Evolutionary conservation across 495 filamentous ascomycete genomes (phyloP), one percentile per base, ranked within the genome.

Genomic region (Penicillium daleae): DNA sequence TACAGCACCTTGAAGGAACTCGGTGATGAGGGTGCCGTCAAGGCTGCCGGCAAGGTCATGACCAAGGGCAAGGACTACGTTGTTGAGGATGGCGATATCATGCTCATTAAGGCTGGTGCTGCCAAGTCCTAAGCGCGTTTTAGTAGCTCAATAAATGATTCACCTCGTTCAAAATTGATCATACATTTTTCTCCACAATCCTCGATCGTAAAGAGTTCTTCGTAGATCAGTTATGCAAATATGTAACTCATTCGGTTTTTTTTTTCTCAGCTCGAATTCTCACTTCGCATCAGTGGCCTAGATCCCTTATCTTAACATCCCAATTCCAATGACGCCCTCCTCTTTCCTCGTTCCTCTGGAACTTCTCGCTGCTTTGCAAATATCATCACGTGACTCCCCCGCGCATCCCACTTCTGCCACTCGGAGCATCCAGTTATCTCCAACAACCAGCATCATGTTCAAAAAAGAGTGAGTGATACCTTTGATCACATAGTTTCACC

Each of bases 1-100:
- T 98, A 87, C 80, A 78, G 66, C 26, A 76, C 83, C 8, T 82
- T 98, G 53, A 90, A 87, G 78, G 93, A 97, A 78, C 79, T 90
- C 33, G 94, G 93, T 31, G 93, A 97, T 72, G 96, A 99, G 78
- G 82, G 85, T 21, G 85, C 87, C 56, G 90, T 97, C 62, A 96
- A 92, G 83, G 88, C 96, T 21, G 92, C 90, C 69, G 96, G 96
- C 65, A 99, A 99, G 82, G 72, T 98, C 57, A 89, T 97, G 88
- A 98, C 96, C 62, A 99, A 98, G 84, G 96, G 96, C 66, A 99
- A 99, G 82, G 96, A 99, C 49, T 97, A 99, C 74, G 86, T 96
- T 26, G 76, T 80, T 7, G 71, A 78, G 62, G 80, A 83, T 60
- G 78, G 78, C 46, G 79, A 85, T 69, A 85, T 89, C 67, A 71